Conservation (phyloP, 1,284 basidiomycete species). For the Naganishia sp. region DNA sequence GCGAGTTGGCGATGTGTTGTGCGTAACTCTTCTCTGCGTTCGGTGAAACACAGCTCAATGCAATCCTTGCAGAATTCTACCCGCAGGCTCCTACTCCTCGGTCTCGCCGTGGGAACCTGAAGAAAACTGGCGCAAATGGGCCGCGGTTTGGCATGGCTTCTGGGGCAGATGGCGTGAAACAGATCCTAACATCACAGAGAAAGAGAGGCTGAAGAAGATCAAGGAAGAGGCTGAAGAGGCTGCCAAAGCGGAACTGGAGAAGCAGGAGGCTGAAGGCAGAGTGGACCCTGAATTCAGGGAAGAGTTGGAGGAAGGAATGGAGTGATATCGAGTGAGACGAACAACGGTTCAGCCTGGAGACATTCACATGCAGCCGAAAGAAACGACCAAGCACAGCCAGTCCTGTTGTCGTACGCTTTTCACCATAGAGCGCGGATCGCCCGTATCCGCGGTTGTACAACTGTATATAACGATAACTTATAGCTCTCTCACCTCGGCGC, state of each 20-base stretch:
- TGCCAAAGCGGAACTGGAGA: slow-evolving; percentile 25
- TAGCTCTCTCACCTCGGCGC: no score
- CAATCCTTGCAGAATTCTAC: slow-evolving; percentile 37
- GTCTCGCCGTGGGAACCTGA: slow-evolving; percentile 38
- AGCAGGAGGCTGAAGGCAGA: slow-evolving; percentile 28
- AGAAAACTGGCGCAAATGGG: slow-evolving; percentile 41
- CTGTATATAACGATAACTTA: no score
- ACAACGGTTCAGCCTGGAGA: no score
- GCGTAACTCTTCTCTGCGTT: slow-evolving; percentile 30
- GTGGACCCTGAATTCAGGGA: slow-evolving; percentile 10
- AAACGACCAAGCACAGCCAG: no score
- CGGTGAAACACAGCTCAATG: neutral
- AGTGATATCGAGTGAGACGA: neutral
- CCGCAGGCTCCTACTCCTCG: slow-evolving; percentile 43
- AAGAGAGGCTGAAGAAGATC: slow-evolving; percentile 40
- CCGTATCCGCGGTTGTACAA: no score
- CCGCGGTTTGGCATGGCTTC: slow-evolving; percentile 45
- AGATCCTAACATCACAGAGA: slow-evolving; percentile 41
- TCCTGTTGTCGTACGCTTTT: no score
- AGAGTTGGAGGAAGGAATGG: slow-evolving; percentile 1
- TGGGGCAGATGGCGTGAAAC: slow-evolving; percentile 42
- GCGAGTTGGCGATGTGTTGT: slow-evolving; percentile 44
- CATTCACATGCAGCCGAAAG: no score
- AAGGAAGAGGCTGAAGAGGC: slow-evolving; percentile 39
- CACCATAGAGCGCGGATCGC: no score